Evolutionary conservation across 805 yeast genomes (phyloP), one percentile per base, ranked within the genome.

Genomic region (Yarrowia sp.): DNA sequence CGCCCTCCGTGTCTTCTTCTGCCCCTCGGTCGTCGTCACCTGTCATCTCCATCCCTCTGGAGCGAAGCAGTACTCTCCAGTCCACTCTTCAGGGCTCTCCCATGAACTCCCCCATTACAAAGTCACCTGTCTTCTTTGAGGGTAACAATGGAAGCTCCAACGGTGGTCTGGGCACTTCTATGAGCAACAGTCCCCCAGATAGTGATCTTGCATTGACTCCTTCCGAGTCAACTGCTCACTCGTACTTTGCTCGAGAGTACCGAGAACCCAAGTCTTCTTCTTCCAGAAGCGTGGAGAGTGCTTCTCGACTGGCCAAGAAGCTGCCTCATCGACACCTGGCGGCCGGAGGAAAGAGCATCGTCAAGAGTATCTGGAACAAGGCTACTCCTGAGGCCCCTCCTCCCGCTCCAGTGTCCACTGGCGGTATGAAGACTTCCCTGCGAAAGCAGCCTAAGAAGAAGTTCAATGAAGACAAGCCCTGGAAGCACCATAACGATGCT

Each of bases 381-480:
- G 49, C 64, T 19, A 17, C 50, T 19, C 64, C 64, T 17, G 64
- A 55, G 1, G 47, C 63, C 12, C 47, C 63, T 10, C 63, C 63
- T 7, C 63, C 63, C 13, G 24, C 47, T 3, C 47, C 63, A 15
- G 63, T 42, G 2, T 55, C 39, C 3, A 43, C 66, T 12, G 66
- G 66, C 6, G 66, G 66, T 15, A 65, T 72, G 49, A 67, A 67
- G 68, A 71, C 71, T 9, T 70, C 77, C 14, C 73, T 78, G 74
- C 72, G 81, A 30, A 79, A 77, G 66, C 82, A 81, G 69, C 80
- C 77, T 38, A 79, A 79, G 68, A 74, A 80, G 17, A 76, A 77
- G 34, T 92, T 93, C 76, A 89, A 93, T 74, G 96, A 89, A 73
- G 91, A 90, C 69, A 92, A 92, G 76, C 98, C 98, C 0, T 92